Evolutionary conservation across 495 filamentous ascomycete genomes (phyloP), one percentile per base, ranked within the genome.

Genomic region (Aspergillus asperescens): DNA sequence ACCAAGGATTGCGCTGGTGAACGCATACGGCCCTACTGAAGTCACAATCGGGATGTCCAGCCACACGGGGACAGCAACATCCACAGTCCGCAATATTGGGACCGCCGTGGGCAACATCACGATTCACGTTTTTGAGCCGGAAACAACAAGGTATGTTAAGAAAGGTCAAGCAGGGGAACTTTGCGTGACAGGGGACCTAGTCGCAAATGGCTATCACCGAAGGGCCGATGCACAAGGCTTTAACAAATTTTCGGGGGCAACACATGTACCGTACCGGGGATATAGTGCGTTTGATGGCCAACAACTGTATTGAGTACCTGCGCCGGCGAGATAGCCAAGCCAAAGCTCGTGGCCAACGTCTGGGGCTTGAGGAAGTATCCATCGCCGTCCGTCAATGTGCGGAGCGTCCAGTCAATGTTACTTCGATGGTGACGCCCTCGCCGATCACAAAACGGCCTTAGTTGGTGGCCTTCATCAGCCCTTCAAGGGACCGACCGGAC

Each of bases 181-280:
- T 4, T 90, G 87, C 59, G 78, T 91, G 29, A 85, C 85, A 4
- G 88, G 88, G 1, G 84, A 81, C 52, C 70, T 93, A 2, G 86
- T 93, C 19, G 88, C 86, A 2, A 86, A 82, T 56, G 88, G 88
- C 0, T 93, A 93, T 62, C 71, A 89, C 20, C 86, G 87, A 27
- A 76, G 86, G 3, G 71, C 79, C 3, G 77, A 86, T 10, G 61
- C 61, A 23, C 52, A 54, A 40, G 63, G 63, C 1, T 66, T 66
- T 32, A 32, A 54, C 57, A 1, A 56, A 60, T 35, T 55, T 54
- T 31, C 60, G 37, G 9, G 46, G 54, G 13, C 27, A 56, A 23
- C 38, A 20, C 6, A 50, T 59, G 38, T 59, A 59, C 19, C 44
- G 50, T 9, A 59, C 56, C 1, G 53, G 49, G 20, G 52, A 59